These are phyloP conservation scores for Dysphania ambrosioides DNA, from an alignment of 148 eudicot genomes.

Conservation along the genomic window DNA sequence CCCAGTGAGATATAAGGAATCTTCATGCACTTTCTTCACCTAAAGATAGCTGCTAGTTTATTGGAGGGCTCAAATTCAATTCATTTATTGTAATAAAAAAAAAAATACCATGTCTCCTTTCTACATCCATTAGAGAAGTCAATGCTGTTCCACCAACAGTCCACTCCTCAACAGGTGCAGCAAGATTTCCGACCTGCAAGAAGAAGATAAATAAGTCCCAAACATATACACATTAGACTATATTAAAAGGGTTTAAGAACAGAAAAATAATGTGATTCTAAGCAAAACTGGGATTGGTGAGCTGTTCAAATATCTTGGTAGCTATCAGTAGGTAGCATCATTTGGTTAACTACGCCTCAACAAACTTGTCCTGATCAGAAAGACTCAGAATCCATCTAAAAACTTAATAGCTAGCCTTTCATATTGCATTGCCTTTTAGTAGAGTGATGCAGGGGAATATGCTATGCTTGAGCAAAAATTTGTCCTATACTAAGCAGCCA, in stretches of 20 bases:
- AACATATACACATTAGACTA: neutral
- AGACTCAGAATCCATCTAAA: too few relatives aligned
- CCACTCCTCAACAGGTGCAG: conserved; percentile 96
- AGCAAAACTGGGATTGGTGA: neutral
- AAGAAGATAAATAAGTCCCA: neutral
- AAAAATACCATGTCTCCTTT: conserved; percentile 89
- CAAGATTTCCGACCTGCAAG: conserved; percentile 83
- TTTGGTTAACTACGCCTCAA: too few relatives aligned
- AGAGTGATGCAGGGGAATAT: too few relatives aligned
- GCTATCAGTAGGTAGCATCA: too few relatives aligned
- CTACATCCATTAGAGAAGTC: conserved; percentile 95
- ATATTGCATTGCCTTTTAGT: too few relatives aligned
- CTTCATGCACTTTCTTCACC: neutral
- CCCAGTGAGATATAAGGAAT: too few relatives aligned
- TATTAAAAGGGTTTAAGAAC: neutral
- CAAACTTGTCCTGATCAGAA: too few relatives aligned
- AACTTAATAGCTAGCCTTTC: too few relatives aligned
- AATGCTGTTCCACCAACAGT: conserved; percentile 98
- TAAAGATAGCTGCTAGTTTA: neutral
- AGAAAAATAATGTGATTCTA: neutral
- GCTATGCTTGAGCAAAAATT: too few relatives aligned
- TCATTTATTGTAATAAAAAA: neutral
- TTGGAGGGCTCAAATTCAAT: neutral
- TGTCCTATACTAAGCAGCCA: too few relatives aligned
- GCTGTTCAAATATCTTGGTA: neutral